phyloP scores from a whole-genome alignment of 768 basidiomycete genomes.

The Boletus rubroflammeus region DNA sequence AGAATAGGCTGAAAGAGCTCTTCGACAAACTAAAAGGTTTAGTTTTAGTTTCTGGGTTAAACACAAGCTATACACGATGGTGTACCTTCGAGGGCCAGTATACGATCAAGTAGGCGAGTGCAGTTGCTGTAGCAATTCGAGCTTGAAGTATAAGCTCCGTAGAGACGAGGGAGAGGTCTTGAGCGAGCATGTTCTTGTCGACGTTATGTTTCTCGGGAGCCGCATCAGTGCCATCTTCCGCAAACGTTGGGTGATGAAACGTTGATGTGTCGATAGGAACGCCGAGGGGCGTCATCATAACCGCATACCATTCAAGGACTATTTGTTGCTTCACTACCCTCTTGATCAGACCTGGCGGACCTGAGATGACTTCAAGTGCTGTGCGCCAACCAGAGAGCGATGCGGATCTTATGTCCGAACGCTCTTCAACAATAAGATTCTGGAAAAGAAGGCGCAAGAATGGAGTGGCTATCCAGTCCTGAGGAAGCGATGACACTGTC shows the following conservation, averaged over 20 bases:
- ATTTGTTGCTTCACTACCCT: conserved; percentile 53
- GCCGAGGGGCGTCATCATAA: conserved; percentile 89
- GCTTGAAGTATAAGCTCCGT: conserved; percentile 76
- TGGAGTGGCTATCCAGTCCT: conserved; percentile 74
- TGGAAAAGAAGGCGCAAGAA: conserved; percentile 88
- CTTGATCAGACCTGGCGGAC: conserved; percentile 47
- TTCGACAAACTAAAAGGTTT: conserved; percentile 42
- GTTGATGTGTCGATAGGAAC: conserved; percentile 62
- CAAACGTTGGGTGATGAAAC: conserved; percentile 64
- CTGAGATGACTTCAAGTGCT: conserved; percentile 55
- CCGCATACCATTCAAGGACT: conserved; percentile 79
- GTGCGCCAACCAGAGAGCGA: conserved; percentile 73
- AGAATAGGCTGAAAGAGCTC: conserved; percentile 75
- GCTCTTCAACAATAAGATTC: conserved; percentile 91
- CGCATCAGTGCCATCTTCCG: conserved; percentile 42
- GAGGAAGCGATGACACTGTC: conserved; percentile 65
- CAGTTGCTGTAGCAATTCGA: conserved; percentile 71
- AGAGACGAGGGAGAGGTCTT: conserved; percentile 82
- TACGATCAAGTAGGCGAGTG: conserved; percentile 66
- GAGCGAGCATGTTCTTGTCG: conserved; percentile 91
- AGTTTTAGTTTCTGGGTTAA: background rate
- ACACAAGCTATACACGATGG: background rate
- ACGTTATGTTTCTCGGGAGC: conserved; percentile 79
- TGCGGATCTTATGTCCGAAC: conserved; percentile 72
- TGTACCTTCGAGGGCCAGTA: conserved; percentile 63